Percentiles rank a stretch among this genome's conserved stretches.
These are phyloP conservation scores for Cytospora leucostoma DNA, from an alignment of 2,329 filamentous ascomycete species.

Conservation along the genomic window DNA sequence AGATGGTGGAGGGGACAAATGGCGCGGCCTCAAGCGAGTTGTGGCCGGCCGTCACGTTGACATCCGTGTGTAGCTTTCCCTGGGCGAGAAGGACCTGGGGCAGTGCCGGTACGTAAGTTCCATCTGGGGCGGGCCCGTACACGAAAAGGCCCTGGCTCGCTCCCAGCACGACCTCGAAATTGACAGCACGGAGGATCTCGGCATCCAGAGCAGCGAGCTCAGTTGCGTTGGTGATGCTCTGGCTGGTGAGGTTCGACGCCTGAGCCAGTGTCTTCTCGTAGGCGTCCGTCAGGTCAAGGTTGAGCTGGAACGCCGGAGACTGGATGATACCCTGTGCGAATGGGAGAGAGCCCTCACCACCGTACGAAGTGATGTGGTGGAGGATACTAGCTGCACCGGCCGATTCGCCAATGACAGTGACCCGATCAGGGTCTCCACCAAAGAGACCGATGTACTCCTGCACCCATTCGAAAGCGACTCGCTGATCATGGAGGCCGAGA, in stretches of 20 bases:
- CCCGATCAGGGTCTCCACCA: slow-evolving; percentile 45
- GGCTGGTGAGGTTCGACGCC: slow-evolving; percentile 31
- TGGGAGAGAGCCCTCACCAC: slow-evolving; percentile 45
- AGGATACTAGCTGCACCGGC: slow-evolving; percentile 51
- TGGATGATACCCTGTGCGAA: slow-evolving; percentile 42
- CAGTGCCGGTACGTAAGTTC: slow-evolving; percentile 33
- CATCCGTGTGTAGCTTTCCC: slow-evolving; percentile 39
- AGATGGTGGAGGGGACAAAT: slow-evolving; percentile 46
- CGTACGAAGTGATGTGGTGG: slow-evolving; percentile 50
- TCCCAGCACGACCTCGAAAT: slow-evolving; percentile 32
- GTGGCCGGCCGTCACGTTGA: slow-evolving; percentile 46
- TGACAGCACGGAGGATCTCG: slow-evolving; percentile 30
- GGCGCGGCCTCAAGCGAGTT: slow-evolving; percentile 50
- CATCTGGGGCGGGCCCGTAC: slow-evolving; percentile 38
- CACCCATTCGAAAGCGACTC: slow-evolving; percentile 46
- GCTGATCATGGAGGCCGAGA: slow-evolving; percentile 42
- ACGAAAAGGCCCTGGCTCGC: slow-evolving; percentile 34
- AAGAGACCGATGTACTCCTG: slow-evolving; percentile 43
- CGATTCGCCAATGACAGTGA: slow-evolving; percentile 48
- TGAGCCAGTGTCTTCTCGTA: slow-evolving; percentile 31
- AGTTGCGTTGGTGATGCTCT: slow-evolving; percentile 34
- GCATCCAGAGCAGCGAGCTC: slow-evolving; percentile 33
- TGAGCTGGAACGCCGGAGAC: slow-evolving; percentile 40
- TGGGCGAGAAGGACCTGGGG: slow-evolving; percentile 34
- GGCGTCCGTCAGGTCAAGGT: slow-evolving; percentile 37